phyloP scores from a whole-genome alignment of 805 yeast species.

The Yamadazyma sp. region DNA sequence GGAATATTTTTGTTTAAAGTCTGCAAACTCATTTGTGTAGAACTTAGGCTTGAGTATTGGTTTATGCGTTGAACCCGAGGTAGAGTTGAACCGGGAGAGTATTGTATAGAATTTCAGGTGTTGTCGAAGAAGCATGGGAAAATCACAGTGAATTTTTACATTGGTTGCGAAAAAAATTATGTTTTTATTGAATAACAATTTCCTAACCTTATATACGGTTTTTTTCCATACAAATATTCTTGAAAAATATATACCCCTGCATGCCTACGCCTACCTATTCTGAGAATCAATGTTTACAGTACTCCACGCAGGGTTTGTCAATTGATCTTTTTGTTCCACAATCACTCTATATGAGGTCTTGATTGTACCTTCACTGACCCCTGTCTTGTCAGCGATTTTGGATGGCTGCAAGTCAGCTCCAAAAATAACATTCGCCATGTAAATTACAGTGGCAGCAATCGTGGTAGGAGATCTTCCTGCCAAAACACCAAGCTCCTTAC shows the following conservation, averaged over 20 bases:
- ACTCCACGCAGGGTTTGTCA: conserved; percentile 78
- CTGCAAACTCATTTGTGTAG: conserved; percentile 8
- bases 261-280: background rate
- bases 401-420: conserved; percentile 73
- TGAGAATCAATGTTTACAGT: conserved; percentile 23
- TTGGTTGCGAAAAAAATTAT: too few relatives aligned
- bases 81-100: too few relatives aligned
- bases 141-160: too few relatives aligned
- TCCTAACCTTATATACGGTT: too few relatives aligned
- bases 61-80: too few relatives aligned
- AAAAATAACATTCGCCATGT: conserved; percentile 89
- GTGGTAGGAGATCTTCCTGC: conserved; percentile 98
- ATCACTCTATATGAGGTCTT: conserved; percentile 85
- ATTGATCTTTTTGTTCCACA: conserved; percentile 61
- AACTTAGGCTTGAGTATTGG: too few relatives aligned
- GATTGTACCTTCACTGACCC: conserved; percentile 96
- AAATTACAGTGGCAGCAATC: conserved; percentile 95
- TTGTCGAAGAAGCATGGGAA: too few relatives aligned
- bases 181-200: too few relatives aligned
- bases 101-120: too few relatives aligned
- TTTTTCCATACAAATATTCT: too few relatives aligned
- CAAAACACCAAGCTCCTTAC: conserved; percentile 87
- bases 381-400: conserved; percentile 86
- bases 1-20: conserved; percentile 2
- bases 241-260: too few relatives aligned